phyloP scores from a whole-genome alignment of 2,329 filamentous ascomycete genomes.

The Calonectria pseudoreteaudii region DNA sequence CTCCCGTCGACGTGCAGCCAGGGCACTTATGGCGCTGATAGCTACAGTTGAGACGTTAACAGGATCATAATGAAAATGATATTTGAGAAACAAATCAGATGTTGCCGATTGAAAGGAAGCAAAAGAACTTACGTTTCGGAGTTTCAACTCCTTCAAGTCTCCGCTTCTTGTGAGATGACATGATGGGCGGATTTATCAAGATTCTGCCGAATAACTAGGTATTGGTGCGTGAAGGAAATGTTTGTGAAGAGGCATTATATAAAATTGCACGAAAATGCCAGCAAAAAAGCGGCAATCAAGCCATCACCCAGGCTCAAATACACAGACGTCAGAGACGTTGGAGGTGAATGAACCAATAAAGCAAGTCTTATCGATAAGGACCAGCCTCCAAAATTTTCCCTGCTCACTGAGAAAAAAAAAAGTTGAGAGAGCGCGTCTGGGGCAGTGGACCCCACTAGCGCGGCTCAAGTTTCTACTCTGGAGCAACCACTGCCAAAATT shows the following conservation, averaged over 20 bases:
- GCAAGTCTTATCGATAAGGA: conserved; percentile 34
- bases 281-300: background rate
- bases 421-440: conserved; percentile 24
- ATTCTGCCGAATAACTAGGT: background rate
- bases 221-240: background rate
- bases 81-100: background rate
- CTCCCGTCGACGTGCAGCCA: conserved; percentile 50
- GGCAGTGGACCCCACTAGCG: conserved; percentile 24
- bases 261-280: conserved; percentile 7
- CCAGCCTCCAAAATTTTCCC: conserved; percentile 31
- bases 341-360: background rate
- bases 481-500: conserved; percentile 40
- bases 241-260: background rate
- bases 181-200: conserved; percentile 18
- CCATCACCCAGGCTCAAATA: background rate
- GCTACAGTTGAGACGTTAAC: conserved; percentile 25
- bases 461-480: conserved; percentile 16
- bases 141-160: conserved; percentile 47
- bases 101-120: background rate
- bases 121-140: conserved; percentile 44
- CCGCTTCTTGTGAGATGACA: conserved; percentile 50
- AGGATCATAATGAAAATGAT: background rate
- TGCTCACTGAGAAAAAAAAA: conserved; percentile 20
- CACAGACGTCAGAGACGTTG: background rate
- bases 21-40: conserved; percentile 52